Conservation (phyloP, 1,284 basidiomycete genomes). For the Termitomyces sp. region DNA sequence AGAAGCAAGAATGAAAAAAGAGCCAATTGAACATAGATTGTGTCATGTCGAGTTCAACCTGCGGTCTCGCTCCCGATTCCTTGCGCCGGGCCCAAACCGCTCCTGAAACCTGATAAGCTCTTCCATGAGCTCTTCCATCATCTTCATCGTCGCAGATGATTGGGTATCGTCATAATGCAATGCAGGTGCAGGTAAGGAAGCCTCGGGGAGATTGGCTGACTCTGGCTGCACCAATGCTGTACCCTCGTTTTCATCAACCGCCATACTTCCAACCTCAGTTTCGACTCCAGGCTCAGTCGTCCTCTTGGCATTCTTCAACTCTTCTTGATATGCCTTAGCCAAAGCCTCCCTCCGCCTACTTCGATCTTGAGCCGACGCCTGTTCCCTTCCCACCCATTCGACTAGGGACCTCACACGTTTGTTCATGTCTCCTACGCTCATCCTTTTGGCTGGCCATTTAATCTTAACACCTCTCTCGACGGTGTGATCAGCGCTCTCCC, state of each 20-base stretch:
- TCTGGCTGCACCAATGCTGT: not conserved
- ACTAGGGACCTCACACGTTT: constrained; percentile 89
- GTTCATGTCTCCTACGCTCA: constrained; percentile 95
- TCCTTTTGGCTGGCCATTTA: constrained; percentile 91
- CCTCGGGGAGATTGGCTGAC: not conserved
- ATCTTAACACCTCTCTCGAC: constrained; percentile 88
- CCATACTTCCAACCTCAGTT: not conserved
- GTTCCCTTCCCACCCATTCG: constrained; percentile 88
- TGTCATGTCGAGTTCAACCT: constrained; percentile 20
- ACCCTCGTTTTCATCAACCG: constrained; percentile 2
- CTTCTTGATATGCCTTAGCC: constrained; percentile 48
- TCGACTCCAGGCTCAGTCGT: constrained; percentile 1
- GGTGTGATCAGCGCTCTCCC: constrained; percentile 49
- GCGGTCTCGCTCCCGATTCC: constrained; percentile 50
- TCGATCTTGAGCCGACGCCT: constrained; percentile 71
- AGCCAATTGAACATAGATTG: not conserved
- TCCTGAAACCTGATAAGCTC: constrained; percentile 87
- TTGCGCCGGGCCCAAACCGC: constrained; percentile 60
- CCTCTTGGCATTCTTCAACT: constrained; percentile 16
- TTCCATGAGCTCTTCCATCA: constrained; percentile 86
- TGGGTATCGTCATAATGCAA: constrained; percentile 16
- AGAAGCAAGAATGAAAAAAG: constrained; percentile 5
- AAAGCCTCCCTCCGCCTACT: constrained; percentile 64
- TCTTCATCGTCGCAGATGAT: constrained; percentile 53
- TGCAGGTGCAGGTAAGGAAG: not conserved